Evolutionary conservation across 768 basidiomycete genomes (phyloP).

Genomic region (Kwoniella pini): DNA sequence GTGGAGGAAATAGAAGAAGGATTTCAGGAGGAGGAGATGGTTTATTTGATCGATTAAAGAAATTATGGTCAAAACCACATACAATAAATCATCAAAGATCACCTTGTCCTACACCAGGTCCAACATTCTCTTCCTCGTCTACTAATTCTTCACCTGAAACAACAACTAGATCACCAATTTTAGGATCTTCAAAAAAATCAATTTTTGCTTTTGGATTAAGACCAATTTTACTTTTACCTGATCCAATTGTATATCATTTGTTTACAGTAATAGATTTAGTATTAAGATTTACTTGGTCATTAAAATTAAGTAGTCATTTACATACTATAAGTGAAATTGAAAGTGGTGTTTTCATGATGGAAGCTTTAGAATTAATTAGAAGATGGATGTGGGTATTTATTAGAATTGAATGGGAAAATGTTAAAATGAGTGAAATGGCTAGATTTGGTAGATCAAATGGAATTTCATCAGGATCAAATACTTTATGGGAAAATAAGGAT

Average conservation of each 20-base stretch:
- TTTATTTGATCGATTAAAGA: conserved; percentile 6
- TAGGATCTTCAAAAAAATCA: conserved; percentile 31
- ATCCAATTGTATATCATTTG: conserved; percentile 76
- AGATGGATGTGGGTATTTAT: conserved; percentile 99
- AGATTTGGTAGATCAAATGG: conserved; percentile 17
- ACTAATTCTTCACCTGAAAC: conserved; percentile 56
- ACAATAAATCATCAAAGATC: conserved; percentile 36
- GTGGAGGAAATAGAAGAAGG: background rate
- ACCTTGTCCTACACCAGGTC: conserved; percentile 32
- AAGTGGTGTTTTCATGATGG: conserved; percentile 80
- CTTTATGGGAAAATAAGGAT: conserved; percentile 20
- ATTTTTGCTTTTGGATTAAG: conserved; percentile 73
- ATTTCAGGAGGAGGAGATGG: conserved; percentile 1
- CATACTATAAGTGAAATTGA: conserved; percentile 78
- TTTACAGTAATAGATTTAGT: conserved; percentile 78
- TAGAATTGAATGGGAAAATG: conserved; percentile 93
- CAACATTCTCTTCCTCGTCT: conserved; percentile 22
- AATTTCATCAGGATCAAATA: background rate
- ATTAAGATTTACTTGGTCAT: conserved; percentile 88
- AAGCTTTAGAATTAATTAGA: conserved; percentile 82
- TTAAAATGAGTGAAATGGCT: conserved; percentile 60
- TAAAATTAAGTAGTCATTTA: conserved; percentile 84
- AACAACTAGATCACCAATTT: conserved; percentile 50
- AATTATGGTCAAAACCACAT: conserved; percentile 14
- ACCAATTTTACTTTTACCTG: conserved; percentile 71